These are phyloP conservation scores for Maudiozyma pseudohumilis DNA, from an alignment of 805 yeast species.

Conservation along the genomic window DNA sequence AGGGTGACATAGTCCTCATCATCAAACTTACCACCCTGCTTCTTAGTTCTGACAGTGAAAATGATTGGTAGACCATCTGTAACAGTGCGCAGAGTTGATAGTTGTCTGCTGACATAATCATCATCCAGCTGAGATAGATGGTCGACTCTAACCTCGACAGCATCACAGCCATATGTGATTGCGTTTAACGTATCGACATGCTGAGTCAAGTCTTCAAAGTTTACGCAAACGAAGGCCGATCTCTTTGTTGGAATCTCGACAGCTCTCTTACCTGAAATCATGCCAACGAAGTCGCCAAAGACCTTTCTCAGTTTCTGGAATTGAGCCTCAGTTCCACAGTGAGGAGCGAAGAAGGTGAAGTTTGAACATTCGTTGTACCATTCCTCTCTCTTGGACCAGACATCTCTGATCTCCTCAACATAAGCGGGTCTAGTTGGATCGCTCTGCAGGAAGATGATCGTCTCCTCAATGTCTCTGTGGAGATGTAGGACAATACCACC, in stretches of 20 bases:
- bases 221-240: slow-evolving; percentile 65
- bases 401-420: slow-evolving; percentile 64
- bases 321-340: slow-evolving; percentile 47
- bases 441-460: slow-evolving; percentile 58
- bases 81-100: slow-evolving; percentile 56
- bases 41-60: slow-evolving; percentile 64
- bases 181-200: slow-evolving; percentile 39
- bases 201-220: slow-evolving; percentile 48
- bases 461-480: slow-evolving; percentile 77
- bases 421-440: slow-evolving; percentile 89
- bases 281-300: slow-evolving; percentile 47
- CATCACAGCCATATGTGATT: slow-evolving; percentile 60
- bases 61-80: slow-evolving; percentile 63
- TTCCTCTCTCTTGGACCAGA: slow-evolving; percentile 72
- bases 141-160: slow-evolving; percentile 79
- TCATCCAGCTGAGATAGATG: slow-evolving; percentile 41
- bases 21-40: slow-evolving; percentile 79
- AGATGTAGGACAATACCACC: slow-evolving; percentile 84
- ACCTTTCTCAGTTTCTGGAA: slow-evolving; percentile 48
- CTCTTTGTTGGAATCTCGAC: slow-evolving; percentile 30
- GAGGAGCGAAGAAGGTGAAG: slow-evolving; percentile 65
- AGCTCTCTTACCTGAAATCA: slow-evolving; percentile 47
- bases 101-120: slow-evolving; percentile 61
- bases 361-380: slow-evolving; percentile 79
- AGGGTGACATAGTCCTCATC: slow-evolving; percentile 43